These are phyloP conservation scores for Trichaptum fuscoviolaceum DNA, from an alignment of 768 basidiomycete genomes.

Conservation along the genomic window DNA sequence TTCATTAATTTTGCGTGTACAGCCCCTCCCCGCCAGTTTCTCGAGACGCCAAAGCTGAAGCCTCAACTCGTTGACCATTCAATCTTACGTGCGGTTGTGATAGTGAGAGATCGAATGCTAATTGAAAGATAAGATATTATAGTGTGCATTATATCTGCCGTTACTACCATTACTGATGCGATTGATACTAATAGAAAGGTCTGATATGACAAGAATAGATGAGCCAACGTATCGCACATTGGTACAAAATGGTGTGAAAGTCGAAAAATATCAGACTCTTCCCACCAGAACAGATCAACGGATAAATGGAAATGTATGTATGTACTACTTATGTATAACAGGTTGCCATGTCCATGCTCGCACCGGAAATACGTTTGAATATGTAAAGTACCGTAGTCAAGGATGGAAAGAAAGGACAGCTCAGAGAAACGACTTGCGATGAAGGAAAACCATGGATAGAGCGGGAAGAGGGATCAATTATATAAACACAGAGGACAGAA, in stretches of 20 bases:
- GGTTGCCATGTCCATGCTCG: not conserved
- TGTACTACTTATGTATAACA: conserved; percentile 1
- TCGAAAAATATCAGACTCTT: not conserved
- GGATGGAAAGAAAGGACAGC: not conserved
- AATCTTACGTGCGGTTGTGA: too few relatives aligned
- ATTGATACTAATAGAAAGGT: too few relatives aligned
- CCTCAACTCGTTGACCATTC: too few relatives aligned
- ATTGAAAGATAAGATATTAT: too few relatives aligned
- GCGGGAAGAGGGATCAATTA: not conserved
- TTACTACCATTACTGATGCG: too few relatives aligned
- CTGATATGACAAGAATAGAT: not conserved
- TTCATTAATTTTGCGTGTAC: not conserved
- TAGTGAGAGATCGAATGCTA: too few relatives aligned
- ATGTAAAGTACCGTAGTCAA: conserved; percentile 1
- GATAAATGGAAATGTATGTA: not conserved
- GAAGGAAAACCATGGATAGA: not conserved
- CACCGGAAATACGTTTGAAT: not conserved
- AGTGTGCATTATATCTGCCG: too few relatives aligned
- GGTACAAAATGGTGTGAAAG: not conserved
- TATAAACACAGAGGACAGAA: not conserved
- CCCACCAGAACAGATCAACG: not conserved
- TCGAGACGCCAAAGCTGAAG: not conserved
- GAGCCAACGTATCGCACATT: not conserved
- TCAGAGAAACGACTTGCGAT: not conserved
- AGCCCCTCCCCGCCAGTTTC: not conserved